These are phyloP conservation scores for Sphaceloma murrayae DNA, from an alignment of 2,329 filamentous ascomycete genomes.

Conservation along the genomic window DNA sequence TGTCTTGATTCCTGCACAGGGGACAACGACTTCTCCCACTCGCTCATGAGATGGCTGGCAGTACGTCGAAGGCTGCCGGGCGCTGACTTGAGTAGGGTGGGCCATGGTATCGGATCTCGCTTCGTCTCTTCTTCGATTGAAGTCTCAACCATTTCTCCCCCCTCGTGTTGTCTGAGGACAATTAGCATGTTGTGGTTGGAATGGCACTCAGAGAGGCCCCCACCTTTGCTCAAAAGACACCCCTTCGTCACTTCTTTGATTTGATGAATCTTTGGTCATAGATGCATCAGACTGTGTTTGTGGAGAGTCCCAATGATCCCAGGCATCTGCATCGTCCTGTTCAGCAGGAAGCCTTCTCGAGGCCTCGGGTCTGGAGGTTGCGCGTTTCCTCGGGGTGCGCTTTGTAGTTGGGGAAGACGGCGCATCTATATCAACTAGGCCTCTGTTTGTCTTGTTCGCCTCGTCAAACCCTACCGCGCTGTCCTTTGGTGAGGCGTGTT, in stretches of 20 bases:
- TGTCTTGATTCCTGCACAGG: slow-evolving; percentile 11
- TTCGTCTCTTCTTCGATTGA: slow-evolving; percentile 26
- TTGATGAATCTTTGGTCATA: slow-evolving; percentile 26
- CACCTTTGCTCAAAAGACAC: slow-evolving; percentile 36
- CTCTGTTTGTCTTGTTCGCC: neutral
- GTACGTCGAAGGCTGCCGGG: slow-evolving; percentile 72
- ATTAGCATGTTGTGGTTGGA: slow-evolving; percentile 13
- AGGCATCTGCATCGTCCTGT: slow-evolving; percentile 23
- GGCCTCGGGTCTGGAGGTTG: slow-evolving; percentile 22
- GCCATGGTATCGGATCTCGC: slow-evolving; percentile 48
- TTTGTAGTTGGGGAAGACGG: slow-evolving; percentile 8
- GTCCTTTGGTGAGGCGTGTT: slow-evolving; percentile 36
- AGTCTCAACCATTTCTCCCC: slow-evolving; percentile 29
- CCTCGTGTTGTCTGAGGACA: too few species aligned
- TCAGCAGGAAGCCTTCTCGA: slow-evolving; percentile 32
- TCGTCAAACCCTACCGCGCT: slow-evolving; percentile 23
- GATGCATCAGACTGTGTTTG: slow-evolving; percentile 19
- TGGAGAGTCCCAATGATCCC: slow-evolving; percentile 49
- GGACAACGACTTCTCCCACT: slow-evolving; percentile 74
- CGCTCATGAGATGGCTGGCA: slow-evolving; percentile 76
- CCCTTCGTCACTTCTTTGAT: slow-evolving; percentile 42
- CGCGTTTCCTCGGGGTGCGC: slow-evolving; percentile 16
- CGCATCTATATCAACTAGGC: slow-evolving; percentile 31
- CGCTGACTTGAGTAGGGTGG: slow-evolving; percentile 59
- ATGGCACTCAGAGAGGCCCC: slow-evolving; percentile 31